These are phyloP conservation scores for Cladosporium sp. DNA, from an alignment of 2,329 filamentous ascomycete genomes.

Conservation along the genomic window DNA sequence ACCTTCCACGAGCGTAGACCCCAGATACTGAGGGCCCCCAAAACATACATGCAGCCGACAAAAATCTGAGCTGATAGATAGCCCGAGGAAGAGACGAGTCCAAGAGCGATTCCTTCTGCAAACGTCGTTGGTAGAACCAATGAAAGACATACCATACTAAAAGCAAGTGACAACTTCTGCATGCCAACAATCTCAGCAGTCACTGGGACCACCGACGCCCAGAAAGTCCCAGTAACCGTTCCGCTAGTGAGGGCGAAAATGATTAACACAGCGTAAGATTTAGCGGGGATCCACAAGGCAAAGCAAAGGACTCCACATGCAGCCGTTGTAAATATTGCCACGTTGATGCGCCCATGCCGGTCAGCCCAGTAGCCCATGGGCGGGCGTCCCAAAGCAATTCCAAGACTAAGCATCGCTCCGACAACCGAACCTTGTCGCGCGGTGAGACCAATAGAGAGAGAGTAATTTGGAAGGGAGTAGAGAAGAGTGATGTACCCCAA, in stretches of 20 bases:
- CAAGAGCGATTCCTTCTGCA: not conserved
- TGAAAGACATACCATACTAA: constrained; percentile 18
- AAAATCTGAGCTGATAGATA: constrained; percentile 54
- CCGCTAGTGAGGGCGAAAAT: constrained; percentile 19
- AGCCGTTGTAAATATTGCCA: constrained; percentile 20
- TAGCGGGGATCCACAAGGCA: constrained; percentile 20
- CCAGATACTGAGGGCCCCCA: constrained; percentile 45
- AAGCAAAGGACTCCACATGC: constrained; percentile 21
- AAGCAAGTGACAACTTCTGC: constrained; percentile 18
- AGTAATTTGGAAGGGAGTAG: constrained; percentile 23
- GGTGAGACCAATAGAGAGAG: not conserved
- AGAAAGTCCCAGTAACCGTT: constrained; percentile 21
- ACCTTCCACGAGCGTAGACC: constrained; percentile 55
- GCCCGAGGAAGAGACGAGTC: constrained; percentile 18
- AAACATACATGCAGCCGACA: constrained; percentile 53
- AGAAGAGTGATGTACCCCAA: constrained; percentile 21
- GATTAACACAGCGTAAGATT: constrained; percentile 18
- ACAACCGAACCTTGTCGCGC: constrained; percentile 10
- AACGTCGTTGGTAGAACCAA: too few relatives aligned
- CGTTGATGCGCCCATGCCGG: constrained; percentile 21
- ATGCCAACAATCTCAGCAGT: constrained; percentile 25
- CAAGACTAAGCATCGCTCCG: constrained; percentile 21
- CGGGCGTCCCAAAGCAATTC: constrained; percentile 22
- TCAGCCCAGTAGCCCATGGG: constrained; percentile 20
- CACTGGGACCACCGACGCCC: constrained; percentile 23